Base-by-base conservation (phyloP, 2,329 filamentous ascomycete species). In the Dothistroma septosporum region DNA sequence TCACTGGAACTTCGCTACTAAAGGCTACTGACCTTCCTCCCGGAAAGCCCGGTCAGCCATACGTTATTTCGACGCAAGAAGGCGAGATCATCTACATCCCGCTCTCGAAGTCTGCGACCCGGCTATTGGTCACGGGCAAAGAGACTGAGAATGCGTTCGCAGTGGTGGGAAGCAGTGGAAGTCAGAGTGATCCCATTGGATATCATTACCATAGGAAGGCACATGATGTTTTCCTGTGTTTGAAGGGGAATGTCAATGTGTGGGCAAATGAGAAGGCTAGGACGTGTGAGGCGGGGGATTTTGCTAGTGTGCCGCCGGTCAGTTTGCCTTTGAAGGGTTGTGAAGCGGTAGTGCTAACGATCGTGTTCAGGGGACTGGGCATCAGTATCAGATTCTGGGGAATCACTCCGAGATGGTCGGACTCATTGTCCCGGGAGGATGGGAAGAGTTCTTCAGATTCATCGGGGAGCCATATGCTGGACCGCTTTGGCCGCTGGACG, bases 381-480 rank as follows among this genome's bases (percentile, higher is more conserved):
- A 86, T 67, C 83, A 84, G 64, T 83, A 83, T 4, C 79, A 84
- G 58, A 74, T 83, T 28, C 73, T 83, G 1, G 82, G 82, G 1
- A 76, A 80, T 0, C 80, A 85, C 62, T 82, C 82, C 1, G 83
- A 85, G 63, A 78, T 78, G 21, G 72, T 82, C 1, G 82, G 83
- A 14, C 70, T 86, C 3, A 80, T 85, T 31, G 80, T 81, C 0
- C 83, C 83, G 0, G 83, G 82, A 5, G 82, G 83, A 67, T 85
- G 83, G 83, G 75, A 84, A 31, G 82, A 85, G 65, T 85, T 86
- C 74, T 86, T 85, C 74, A 78, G 83, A 54, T 81, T 83, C 67
- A 78, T 85, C 8, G 78, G 78, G 31, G 83, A 85, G 69, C 74
- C 79, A 0, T 85, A 80, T 59, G 63, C 73, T 3, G 82, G 83